Evolutionary conservation across 1,139 yeast species (phyloP), one percentile per base, ranked within the genome.

Genomic region (Debaryomyces psychrophilus): DNA sequence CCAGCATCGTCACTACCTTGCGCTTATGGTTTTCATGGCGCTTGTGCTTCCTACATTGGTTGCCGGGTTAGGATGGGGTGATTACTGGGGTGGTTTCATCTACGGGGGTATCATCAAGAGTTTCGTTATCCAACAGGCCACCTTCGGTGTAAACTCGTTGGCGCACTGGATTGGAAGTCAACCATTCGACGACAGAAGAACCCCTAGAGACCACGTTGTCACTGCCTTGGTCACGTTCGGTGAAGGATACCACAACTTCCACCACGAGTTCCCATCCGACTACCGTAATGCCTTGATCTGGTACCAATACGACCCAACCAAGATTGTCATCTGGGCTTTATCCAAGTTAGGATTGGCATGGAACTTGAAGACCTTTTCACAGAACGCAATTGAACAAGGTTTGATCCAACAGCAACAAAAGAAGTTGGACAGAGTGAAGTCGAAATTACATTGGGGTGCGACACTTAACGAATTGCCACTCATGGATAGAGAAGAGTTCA

Each of bases 261-360:
- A 93, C 73, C 99, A 93, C 74, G 98, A 95, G 77, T 93, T 92
- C 82, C 99, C 99, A 57, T 83, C 95, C 40, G 99, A 93, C 76
- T 93, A 93, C 82, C 84, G 99, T 78, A 93, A 93, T 65, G 99
- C 99, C 42, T 81, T 93, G 66, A 88, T 84, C 71, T 95, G 99
- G 99, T 93, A 88, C 79, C 99, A 95, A 80, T 93, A 87, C 70
- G 99, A 93, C 69, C 99, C 99, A 57, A 93, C 98, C 56, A 93
- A 93, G 80, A 64, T 86, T 50, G 65, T 82, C 51, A 92, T 93
- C 65, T 90, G 82, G 77, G 42, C 69, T 36, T 71, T 82, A 61
- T 87, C 92, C 49, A 81, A 85, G 67, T 57, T 92, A 37, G 99
- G 99, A 27, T 73, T 93, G 48, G 92, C 98, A 38, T 87, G 83